These are phyloP conservation scores for Papiliotrema flavescens DNA, from an alignment of 1,284 basidiomycete species.

Conservation along the genomic window DNA sequence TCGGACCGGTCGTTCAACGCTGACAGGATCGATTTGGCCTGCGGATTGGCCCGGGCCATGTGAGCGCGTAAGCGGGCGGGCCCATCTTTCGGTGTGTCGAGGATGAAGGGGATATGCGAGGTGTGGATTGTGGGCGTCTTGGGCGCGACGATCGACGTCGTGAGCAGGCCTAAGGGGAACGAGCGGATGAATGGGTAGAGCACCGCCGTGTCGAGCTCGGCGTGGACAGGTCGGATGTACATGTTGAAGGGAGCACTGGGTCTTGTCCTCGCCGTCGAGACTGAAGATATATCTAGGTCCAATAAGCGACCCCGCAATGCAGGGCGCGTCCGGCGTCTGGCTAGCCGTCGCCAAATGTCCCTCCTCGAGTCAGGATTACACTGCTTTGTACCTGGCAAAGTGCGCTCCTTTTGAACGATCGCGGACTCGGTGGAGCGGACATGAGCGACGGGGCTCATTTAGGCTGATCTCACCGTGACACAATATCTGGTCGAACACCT, in stretches of 20 bases:
- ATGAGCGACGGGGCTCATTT: too few relatives aligned
- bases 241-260: conserved; percentile 28
- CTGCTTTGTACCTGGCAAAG: too few relatives aligned
- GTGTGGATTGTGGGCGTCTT: conserved; percentile 45
- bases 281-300: not conserved
- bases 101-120: conserved; percentile 51
- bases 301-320: not conserved
- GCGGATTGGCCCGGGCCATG: conserved; percentile 48
- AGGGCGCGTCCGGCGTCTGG: too few relatives aligned
- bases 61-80: conserved; percentile 38
- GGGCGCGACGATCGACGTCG: conserved; percentile 45
- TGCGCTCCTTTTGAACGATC: too few relatives aligned
- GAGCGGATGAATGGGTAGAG: conserved; percentile 48
- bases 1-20: not conserved
- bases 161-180: conserved; percentile 51
- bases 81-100: conserved; percentile 33
- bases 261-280: not conserved
- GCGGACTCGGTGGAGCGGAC: too few relatives aligned
- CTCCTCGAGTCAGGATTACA: too few relatives aligned
- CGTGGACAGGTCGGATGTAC: conserved; percentile 51
- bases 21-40: conserved; percentile 37
- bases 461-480: too few relatives aligned
- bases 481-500: too few relatives aligned
- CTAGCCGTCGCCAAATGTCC: too few relatives aligned
- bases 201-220: conserved; percentile 45